Conservation (phyloP, 1,284 basidiomycete species). For the Cutaneotrichosporon cavernicola region DNA sequence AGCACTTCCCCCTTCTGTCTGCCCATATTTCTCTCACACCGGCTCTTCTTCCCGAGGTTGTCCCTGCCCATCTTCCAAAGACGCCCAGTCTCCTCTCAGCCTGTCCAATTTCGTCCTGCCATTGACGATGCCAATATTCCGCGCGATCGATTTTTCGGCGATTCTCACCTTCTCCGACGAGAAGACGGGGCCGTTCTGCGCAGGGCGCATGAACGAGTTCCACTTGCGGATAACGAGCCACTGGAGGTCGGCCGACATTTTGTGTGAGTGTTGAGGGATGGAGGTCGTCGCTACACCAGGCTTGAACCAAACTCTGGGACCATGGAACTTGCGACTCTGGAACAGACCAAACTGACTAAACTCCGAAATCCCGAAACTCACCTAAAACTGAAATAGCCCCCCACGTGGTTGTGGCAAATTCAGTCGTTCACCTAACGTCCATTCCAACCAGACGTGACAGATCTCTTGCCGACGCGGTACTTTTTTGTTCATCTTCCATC, state of each 20-base stretch:
- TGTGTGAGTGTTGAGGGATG: conserved; percentile 21
- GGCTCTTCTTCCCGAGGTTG: not conserved
- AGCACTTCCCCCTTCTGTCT: not conserved
- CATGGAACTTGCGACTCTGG: not conserved
- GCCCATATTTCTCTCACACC: not conserved
- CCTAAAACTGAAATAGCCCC: not conserved
- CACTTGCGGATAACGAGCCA: conserved; percentile 86
- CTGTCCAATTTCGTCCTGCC: not conserved
- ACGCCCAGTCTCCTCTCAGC: not conserved
- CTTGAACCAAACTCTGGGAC: not conserved
- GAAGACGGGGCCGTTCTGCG: conserved; percentile 71
- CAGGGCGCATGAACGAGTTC: conserved; percentile 83
- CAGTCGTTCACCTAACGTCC: not conserved
- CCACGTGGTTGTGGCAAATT: not conserved
- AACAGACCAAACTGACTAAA: not conserved
- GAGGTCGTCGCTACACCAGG: not conserved
- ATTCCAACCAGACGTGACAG: not conserved
- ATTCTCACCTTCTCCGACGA: conserved; percentile 75
- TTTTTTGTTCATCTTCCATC: not conserved
- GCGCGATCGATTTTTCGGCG: not conserved
- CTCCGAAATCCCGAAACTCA: not conserved
- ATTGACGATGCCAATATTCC: not conserved
- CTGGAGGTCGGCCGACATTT: conserved; percentile 66
- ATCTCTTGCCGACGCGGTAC: not conserved
- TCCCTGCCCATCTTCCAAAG: not conserved